phyloP scores from a whole-genome alignment of 345 rosid genomes.

The Barbarea vulgaris region DNA sequence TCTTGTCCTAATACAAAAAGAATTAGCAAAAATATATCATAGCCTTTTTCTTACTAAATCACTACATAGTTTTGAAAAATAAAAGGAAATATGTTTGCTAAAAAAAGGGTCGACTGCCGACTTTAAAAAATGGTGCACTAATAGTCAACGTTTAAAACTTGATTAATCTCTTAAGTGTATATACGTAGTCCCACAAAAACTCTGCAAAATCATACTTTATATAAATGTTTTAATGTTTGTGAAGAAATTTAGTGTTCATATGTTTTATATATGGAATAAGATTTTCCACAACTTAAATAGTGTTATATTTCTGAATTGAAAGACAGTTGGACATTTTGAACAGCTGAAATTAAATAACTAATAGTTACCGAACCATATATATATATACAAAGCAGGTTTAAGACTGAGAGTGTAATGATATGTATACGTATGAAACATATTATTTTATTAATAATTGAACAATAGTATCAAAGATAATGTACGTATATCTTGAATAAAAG shows the following conservation, averaged over 20 bases:
- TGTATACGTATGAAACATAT: not conserved
- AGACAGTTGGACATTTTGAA: not conserved
- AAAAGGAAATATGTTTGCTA: not conserved
- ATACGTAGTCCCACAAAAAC: conserved; percentile 3
- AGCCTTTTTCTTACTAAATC: not conserved
- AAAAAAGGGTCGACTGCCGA: not conserved
- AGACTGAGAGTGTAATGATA: not conserved
- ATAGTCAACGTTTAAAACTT: conserved; percentile 1
- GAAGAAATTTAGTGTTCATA: not conserved
- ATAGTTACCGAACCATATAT: not conserved
- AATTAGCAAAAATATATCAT: not conserved
- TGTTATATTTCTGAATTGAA: not conserved
- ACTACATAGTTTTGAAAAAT: not conserved
- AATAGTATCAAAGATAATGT: not conserved
- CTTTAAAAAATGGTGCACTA: not conserved
- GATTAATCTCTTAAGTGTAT: not conserved
- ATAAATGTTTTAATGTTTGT: not conserved
- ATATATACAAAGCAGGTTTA: not conserved
- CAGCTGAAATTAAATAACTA: no score
- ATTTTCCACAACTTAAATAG: not conserved
- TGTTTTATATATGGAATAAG: not conserved
- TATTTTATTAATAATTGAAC: not conserved
- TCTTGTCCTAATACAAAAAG: not conserved
- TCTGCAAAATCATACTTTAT: not conserved
- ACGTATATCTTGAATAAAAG: not conserved